phyloP scores from a whole-genome alignment of 768 basidiomycete genomes.

The Megacollybia marginata region DNA sequence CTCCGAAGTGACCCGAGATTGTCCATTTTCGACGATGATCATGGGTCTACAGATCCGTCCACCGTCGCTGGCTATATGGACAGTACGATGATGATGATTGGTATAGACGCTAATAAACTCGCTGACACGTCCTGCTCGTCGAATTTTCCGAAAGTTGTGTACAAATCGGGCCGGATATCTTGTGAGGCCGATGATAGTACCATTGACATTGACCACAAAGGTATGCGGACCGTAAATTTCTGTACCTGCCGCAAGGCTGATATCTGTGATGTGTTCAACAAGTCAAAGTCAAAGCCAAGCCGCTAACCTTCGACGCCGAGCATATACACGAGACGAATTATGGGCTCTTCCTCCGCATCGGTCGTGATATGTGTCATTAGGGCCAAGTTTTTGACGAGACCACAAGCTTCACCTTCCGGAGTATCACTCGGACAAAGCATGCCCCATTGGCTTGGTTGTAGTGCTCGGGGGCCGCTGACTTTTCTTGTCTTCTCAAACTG shows the following conservation, averaged over 20 bases:
- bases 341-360: conserved; percentile 94
- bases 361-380: conserved; percentile 99
- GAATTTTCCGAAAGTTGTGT: conserved; percentile 81
- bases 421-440: conserved; percentile 98
- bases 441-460: conserved; percentile 99
- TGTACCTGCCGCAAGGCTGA: conserved; percentile 83
- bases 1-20: conserved; percentile 67
- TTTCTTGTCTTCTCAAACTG: conserved; percentile 99
- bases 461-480: conserved; percentile 92
- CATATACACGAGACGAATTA: conserved; percentile 83
- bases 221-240: conserved; percentile 94
- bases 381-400: conserved; percentile 95
- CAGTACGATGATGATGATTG: conserved; percentile 90
- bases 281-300: conserved; percentile 1
- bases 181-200: conserved; percentile 90
- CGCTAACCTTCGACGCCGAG: conserved; percentile 90
- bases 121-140: conserved; percentile 85
- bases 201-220: conserved; percentile 95
- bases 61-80: conserved; percentile 95
- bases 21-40: conserved; percentile 88
- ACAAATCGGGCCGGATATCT: conserved; percentile 83
- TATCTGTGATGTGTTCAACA: conserved; percentile 45
- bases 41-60: conserved; percentile 96
- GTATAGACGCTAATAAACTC: conserved; percentile 97
- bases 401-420: conserved; percentile 99